Base-by-base conservation (phyloP, 1,284 basidiomycete genomes). In the Athelia sp. region DNA sequence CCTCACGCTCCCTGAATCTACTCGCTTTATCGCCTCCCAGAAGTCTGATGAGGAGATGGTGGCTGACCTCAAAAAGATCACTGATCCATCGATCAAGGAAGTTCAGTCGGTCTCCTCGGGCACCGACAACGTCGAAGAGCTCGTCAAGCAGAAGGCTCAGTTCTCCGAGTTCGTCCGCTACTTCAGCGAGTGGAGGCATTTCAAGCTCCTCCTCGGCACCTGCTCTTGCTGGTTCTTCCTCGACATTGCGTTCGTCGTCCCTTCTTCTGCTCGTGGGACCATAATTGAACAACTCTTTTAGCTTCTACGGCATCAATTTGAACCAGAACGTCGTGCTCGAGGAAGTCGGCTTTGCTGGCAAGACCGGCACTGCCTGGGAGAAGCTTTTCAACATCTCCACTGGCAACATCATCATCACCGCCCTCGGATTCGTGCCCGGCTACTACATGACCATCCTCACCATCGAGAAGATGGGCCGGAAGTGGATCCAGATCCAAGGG, bases 301-400 rank as follows among this genome's bases (percentile, higher is more conserved):
- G 79, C 0, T 87, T 86, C 65, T 87, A 89, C 63, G 87, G 87
- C 3, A 85, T 89, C 68, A 89, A 88, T 65, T 69, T 90, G 42
- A 90, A 90, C 72, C 79, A 85, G 56, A 84, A 82, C 57, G 82
- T 87, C 56, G 86, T 87, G 13, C 72, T 87, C 6, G 69, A 81
- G 56, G 72, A 82, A 60, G 87, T 87, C 19, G 83, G 83, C 3
- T 87, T 75, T 52, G 83, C 72, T 50, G 84, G 83, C 9, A 66
- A 54, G 44, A 60, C 62, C 1, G 82, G 82, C 4, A 72, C 76
- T 1, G 68, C 80, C 3, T 87, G 83, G 84, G 64, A 79, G 45
- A 71, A 76, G 32, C 69, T 87, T 11, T 84, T 82, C 74, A 78
- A 78, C 50, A 71, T 87, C 44, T 74, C 79, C 0, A 75, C 77